Conservation (phyloP, 495 filamentous ascomycete genomes). For the Penicillium macrosclerotiorum region DNA sequence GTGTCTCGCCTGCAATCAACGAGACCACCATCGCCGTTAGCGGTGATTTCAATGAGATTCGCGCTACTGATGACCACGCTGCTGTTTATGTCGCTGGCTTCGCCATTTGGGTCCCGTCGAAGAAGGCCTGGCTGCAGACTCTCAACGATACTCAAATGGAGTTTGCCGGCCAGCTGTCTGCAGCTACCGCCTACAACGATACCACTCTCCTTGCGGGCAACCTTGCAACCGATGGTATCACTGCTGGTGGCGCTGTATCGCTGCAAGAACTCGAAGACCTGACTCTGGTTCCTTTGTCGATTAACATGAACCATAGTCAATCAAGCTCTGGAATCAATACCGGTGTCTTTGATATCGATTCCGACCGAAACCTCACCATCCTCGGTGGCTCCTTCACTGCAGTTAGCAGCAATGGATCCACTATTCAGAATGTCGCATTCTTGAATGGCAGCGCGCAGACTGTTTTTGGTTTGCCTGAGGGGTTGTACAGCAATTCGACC, state of each 20-base stretch:
- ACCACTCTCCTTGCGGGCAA: slow-evolving; percentile 74
- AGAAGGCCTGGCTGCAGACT: slow-evolving; percentile 84
- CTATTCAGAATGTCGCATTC: slow-evolving; percentile 74
- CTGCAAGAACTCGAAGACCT: slow-evolving; percentile 53
- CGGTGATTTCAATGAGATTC: slow-evolving; percentile 73
- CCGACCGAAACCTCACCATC: slow-evolving; percentile 75
- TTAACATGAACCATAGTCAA: slow-evolving; percentile 56
- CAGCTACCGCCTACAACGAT: slow-evolving; percentile 60
- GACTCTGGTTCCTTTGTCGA: slow-evolving; percentile 53
- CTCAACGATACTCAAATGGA: slow-evolving; percentile 62
- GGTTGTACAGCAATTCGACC: slow-evolving; percentile 67
- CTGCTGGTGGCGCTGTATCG: slow-evolving; percentile 65
- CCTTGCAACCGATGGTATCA: slow-evolving; percentile 65
- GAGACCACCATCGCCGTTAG: slow-evolving; percentile 77
- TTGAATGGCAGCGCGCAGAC: slow-evolving; percentile 60
- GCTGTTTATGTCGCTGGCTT: slow-evolving; percentile 68
- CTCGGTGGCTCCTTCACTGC: slow-evolving; percentile 86
- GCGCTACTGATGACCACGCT: slow-evolving; percentile 60
- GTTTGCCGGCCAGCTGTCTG: slow-evolving; percentile 68
- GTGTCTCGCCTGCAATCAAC: slow-evolving; percentile 65
- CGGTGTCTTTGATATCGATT: slow-evolving; percentile 71
- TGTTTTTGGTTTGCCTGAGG: slow-evolving; percentile 69
- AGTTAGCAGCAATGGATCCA: slow-evolving; percentile 63
- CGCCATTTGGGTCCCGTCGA: slow-evolving; percentile 91
- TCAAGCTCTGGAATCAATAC: slow-evolving; percentile 64